Percentiles rank a stretch among this genome's conserved stretches.
Conservation (phyloP, 441 rosid genomes). For the Capsella rubella region DNA sequence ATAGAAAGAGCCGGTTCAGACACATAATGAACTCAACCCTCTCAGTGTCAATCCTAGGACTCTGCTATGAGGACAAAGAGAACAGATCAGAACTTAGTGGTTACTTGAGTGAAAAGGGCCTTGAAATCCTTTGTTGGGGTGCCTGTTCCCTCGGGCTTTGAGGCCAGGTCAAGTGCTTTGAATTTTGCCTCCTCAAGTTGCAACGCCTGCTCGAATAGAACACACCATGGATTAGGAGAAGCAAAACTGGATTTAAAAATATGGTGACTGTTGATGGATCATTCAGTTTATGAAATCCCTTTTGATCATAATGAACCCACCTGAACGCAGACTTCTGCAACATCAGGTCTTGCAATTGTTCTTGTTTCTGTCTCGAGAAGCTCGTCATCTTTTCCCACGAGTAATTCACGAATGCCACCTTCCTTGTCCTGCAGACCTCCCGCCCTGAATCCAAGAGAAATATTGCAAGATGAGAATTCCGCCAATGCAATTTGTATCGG, state of each 20-base stretch:
- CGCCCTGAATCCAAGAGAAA: slow-evolving; percentile 53
- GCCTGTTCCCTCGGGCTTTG: slow-evolving; percentile 85
- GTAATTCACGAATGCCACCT: slow-evolving; percentile 73
- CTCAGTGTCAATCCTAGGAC: slow-evolving; percentile 28
- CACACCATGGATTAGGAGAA: slow-evolving; percentile 11
- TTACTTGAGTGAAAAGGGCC: slow-evolving; percentile 72
- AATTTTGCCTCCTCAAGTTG: slow-evolving; percentile 74
- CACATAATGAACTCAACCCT: slow-evolving; percentile 25
- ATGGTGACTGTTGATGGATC: background rate
- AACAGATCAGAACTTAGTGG: slow-evolving; percentile 59
- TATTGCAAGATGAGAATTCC: slow-evolving; percentile 11
- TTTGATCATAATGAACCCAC: slow-evolving; percentile 41
- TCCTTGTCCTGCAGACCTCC: slow-evolving; percentile 87
- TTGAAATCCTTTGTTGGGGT: slow-evolving; percentile 86
- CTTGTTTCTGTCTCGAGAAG: slow-evolving; percentile 80
- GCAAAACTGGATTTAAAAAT: background rate
- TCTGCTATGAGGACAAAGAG: slow-evolving; percentile 22
- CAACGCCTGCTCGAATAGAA: slow-evolving; percentile 60
- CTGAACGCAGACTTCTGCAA: slow-evolving; percentile 90
- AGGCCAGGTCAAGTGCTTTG: slow-evolving; percentile 91
- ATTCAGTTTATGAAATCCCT: background rate
- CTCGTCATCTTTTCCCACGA: slow-evolving; percentile 82
- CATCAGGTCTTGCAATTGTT: slow-evolving; percentile 73
- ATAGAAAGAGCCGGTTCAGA: slow-evolving; percentile 33
- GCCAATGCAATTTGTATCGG: background rate